Percentiles rank a stretch among this genome's conserved stretches.
Conservation (phyloP, 441 rosid species). For the Bruguiera hainesii region DNA sequence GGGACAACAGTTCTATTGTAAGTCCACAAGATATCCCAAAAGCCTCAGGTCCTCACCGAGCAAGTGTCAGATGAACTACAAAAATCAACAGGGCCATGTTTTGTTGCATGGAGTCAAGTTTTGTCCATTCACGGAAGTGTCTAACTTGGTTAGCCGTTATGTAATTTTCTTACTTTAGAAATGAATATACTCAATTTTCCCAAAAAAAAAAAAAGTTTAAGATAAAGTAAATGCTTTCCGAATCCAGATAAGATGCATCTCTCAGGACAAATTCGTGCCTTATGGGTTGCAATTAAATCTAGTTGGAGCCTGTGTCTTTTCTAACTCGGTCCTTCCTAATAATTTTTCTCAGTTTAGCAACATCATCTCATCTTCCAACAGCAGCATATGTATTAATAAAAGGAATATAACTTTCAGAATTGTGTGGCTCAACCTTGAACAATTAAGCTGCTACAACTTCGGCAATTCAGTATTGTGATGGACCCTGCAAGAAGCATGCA, state of each 20-base stretch:
- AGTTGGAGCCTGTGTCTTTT: conserved; percentile 70
- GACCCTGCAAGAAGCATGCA: conserved; percentile 60
- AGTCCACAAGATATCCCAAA: conserved; percentile 15
- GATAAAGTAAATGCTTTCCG: conserved; percentile 25
- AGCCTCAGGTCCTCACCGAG: conserved; percentile 32
- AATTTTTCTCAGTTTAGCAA: conserved; percentile 54
- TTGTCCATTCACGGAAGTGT: too few species aligned
- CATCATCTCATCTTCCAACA: conserved; percentile 64
- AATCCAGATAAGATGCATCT: conserved; percentile 52
- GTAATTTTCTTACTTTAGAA: too few species aligned
- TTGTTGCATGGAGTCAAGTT: too few species aligned
- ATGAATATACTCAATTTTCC: too few species aligned
- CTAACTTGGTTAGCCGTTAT: too few species aligned
- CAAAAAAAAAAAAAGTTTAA: conserved; percentile 3
- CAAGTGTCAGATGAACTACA: conserved; percentile 22
- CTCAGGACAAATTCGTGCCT: conserved; percentile 53
- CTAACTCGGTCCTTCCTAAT: conserved; percentile 56
- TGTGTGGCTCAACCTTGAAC: conserved; percentile 61
- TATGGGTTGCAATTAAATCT: conserved; percentile 48
- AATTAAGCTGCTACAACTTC: conserved; percentile 60
- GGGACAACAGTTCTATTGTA: conserved; percentile 1
- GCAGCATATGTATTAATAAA: conserved; percentile 55
- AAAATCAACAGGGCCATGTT: too few species aligned
- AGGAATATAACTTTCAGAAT: conserved; percentile 67
- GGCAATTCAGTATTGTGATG: conserved; percentile 55